Conservation (phyloP, 2,329 filamentous ascomycete genomes). For the Neonectria neomacrospora region DNA sequence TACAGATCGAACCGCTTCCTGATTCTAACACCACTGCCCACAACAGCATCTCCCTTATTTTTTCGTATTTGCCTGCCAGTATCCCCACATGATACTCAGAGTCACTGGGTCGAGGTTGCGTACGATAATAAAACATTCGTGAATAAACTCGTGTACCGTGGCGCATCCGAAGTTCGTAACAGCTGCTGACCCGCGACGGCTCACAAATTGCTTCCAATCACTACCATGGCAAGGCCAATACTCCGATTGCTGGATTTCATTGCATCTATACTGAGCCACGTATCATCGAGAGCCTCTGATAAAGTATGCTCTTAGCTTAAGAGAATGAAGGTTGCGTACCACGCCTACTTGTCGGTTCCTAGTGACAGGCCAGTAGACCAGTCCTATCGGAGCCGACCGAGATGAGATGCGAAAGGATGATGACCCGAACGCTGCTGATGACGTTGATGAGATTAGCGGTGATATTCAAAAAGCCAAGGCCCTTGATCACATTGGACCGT, state of each 20-base stretch:
- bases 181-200: constrained; percentile 40
- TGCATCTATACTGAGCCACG: constrained; percentile 41
- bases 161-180: constrained; percentile 36
- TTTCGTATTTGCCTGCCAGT: constrained; percentile 39
- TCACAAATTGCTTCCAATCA: constrained; percentile 42
- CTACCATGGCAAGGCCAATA: constrained; percentile 38
- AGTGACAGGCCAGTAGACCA: constrained; percentile 10
- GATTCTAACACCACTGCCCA: neutral
- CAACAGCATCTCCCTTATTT: neutral
- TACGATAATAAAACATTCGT: constrained; percentile 36
- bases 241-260: constrained; percentile 28
- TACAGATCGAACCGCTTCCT: constrained; percentile 17
- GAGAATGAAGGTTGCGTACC: constrained; percentile 34
- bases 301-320: constrained; percentile 37
- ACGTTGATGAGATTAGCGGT: constrained; percentile 39
- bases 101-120: constrained; percentile 31
- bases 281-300: constrained; percentile 39
- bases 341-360: constrained; percentile 29
- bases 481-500: constrained; percentile 38
- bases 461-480: constrained; percentile 39
- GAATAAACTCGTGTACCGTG: constrained; percentile 33
- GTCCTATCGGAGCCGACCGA: constrained; percentile 36
- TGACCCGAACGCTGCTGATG: constrained; percentile 33
- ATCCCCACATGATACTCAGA: constrained; percentile 34
- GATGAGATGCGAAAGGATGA: constrained; percentile 32